Evolutionary conservation across 2,329 filamentous ascomycete species (phyloP), one percentile per base, ranked within the genome.

Genomic region (Exophiala oligosperma): DNA sequence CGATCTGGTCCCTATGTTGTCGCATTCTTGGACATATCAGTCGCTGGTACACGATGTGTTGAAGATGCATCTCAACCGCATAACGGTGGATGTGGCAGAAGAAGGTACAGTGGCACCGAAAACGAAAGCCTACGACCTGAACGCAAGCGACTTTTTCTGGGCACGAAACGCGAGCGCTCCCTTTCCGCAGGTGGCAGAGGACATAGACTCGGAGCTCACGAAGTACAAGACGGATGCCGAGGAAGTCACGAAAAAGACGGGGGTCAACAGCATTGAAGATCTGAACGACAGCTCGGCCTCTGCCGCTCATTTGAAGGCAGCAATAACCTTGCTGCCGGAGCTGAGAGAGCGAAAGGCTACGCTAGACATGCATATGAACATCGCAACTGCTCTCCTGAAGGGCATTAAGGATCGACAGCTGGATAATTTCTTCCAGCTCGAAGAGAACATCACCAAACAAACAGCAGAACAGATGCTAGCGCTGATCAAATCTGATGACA

Each of bases 301-400:
- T 57, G 92, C 94, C 14, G 91, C 95, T 68, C 94, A 99, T 72
- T 82, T 99, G 47, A 99, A 97, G 75, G 91, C 92, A 2, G 95
- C 93, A 11, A 96, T 99, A 67, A 96, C 93, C 0, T 79, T 96
- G 23, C 80, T 99, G 12, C 95, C 94, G 0, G 93, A 97, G 73
- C 81, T 99, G 65, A 83, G 92, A 63, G 94, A 97, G 73, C 87
- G 94, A 59, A 99, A 99, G 72, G 87, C 88, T n/a, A 84, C 88
- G 21, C 83, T 99, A 4, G 94, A 97, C 71, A 97, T 97, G 90
- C 94, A 99, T 73, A 99, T 99, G 94, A 97, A 96, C 71, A 96
- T 97, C 59, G 81, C 95, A 2, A 93, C 92, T 1, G 90, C 91
- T 1, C 72, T 89, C 8, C 74, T 88, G 56, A 84, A 87, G 67